Evolutionary conservation across 1,139 yeast genomes (phyloP).

Genomic region (Zygoascus sp.): DNA sequence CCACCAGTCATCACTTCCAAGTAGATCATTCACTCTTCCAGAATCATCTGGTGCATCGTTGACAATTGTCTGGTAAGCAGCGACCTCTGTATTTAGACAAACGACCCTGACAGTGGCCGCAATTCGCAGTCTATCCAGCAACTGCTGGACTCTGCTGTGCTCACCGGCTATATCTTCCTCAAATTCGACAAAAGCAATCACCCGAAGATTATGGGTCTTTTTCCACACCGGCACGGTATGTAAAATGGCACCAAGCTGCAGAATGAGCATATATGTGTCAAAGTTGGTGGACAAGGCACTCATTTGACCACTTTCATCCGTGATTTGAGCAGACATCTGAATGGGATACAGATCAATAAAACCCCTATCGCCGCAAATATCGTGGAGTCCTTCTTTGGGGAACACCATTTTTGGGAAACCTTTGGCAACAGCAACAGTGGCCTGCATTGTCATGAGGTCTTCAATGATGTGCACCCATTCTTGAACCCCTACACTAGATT

Average conservation of each 20-base stretch:
- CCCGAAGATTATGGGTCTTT: constrained; percentile 63
- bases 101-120: constrained; percentile 71
- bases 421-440: constrained; percentile 89
- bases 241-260: constrained; percentile 88
- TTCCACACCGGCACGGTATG: constrained; percentile 94
- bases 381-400: constrained; percentile 39
- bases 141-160: constrained; percentile 49
- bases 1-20: constrained; percentile 59
- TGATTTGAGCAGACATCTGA: constrained; percentile 84
- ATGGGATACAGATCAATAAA: constrained; percentile 89
- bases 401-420: constrained; percentile 64
- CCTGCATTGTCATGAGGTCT: constrained; percentile 85
- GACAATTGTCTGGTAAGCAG: constrained; percentile 69
- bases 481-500: constrained; percentile 59
- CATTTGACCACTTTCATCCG: constrained; percentile 56
- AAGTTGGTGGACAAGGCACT: constrained; percentile 80
- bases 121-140: constrained; percentile 74
- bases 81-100: constrained; percentile 60
- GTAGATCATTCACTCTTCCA: constrained; percentile 36
- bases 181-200: constrained; percentile 84
- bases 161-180: constrained; percentile 69
- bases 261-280: constrained; percentile 87
- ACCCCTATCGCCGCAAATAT: constrained; percentile 37
- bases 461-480: constrained; percentile 94
- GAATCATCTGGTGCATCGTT: constrained; percentile 48